These are phyloP conservation scores for Cryptococcus sp. DNA, from an alignment of 1,284 basidiomycete genomes.

Conservation along the genomic window DNA sequence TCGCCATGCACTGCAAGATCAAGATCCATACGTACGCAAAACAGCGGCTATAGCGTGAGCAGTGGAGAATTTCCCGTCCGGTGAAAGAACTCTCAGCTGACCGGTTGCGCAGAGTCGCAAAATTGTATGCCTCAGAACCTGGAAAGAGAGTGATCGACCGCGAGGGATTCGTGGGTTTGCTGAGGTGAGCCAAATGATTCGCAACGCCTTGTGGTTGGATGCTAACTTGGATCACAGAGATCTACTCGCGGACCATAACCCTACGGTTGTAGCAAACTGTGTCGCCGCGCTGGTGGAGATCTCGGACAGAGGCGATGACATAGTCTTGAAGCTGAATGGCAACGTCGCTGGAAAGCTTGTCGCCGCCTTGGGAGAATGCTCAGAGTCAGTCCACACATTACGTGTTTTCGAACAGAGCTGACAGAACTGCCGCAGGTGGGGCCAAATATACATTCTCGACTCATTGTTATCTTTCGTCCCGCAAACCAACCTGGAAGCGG, in stretches of 20 bases:
- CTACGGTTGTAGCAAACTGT: slow-evolving; percentile 96
- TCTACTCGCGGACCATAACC: slow-evolving; percentile 81
- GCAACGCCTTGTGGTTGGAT: slow-evolving; percentile 4
- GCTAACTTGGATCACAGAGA: slow-evolving; percentile 50
- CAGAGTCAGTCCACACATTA: slow-evolving; percentile 68
- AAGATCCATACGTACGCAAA: slow-evolving; percentile 96
- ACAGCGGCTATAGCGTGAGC: slow-evolving; percentile 78
- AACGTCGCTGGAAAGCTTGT: slow-evolving; percentile 68
- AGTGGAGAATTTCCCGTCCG: neutral
- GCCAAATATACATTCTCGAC: slow-evolving; percentile 97
- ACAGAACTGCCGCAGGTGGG: slow-evolving; percentile 70
- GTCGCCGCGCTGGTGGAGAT: slow-evolving; percentile 95
- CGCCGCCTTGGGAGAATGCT: slow-evolving; percentile 95
- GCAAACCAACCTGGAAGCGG: slow-evolving; percentile 81
- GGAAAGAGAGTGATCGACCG: slow-evolving; percentile 76
- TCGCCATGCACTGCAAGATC: slow-evolving; percentile 86
- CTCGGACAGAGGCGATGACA: slow-evolving; percentile 59
- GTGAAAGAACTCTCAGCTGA: slow-evolving; percentile 4
- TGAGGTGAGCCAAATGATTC: slow-evolving; percentile 62
- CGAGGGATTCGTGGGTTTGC: slow-evolving; percentile 85
- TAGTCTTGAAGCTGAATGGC: slow-evolving; percentile 52
- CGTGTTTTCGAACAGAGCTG: slow-evolving; percentile 8
- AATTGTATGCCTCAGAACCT: slow-evolving; percentile 93
- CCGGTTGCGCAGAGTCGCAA: slow-evolving; percentile 66
- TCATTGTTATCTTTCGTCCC: slow-evolving; percentile 91